Percentiles rank a stretch among this genome's conserved stretches.
These are phyloP conservation scores for Saccharomyces hybrid DNA, from an alignment of 1,139 yeast genomes.

Conservation along the genomic window DNA sequence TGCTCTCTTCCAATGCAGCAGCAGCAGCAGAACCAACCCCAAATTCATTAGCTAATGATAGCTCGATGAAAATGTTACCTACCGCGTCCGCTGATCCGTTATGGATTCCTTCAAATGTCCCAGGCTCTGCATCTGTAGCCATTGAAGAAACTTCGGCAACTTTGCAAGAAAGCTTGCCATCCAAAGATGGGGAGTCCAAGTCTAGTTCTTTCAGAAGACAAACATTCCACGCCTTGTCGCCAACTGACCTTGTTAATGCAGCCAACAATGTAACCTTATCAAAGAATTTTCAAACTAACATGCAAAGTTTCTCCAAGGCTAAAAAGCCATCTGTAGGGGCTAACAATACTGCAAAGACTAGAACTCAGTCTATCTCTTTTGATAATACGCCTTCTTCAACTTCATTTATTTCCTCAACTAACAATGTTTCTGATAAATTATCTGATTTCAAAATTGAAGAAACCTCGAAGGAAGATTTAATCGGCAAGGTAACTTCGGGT, in stretches of 20 bases:
- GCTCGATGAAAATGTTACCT: not conserved
- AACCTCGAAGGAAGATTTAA: conserved; percentile 4
- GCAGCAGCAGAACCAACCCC: not conserved
- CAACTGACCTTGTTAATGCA: conserved; percentile 31
- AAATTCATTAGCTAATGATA: conserved; percentile 1
- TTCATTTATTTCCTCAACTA: conserved; percentile 11
- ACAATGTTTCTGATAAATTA: conserved; percentile 1
- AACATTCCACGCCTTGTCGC: conserved; percentile 36
- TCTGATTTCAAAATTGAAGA: conserved; percentile 4
- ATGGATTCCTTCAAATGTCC: conserved; percentile 9
- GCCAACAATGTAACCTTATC: conserved; percentile 10
- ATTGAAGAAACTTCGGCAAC: conserved; percentile 8
- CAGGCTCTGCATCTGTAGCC: conserved; percentile 2
- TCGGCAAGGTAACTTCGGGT: not conserved
- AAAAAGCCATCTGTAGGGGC: conserved; percentile 2
- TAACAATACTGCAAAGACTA: conserved; percentile 10
- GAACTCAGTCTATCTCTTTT: conserved; percentile 28
- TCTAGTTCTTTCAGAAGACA: conserved; percentile 32
- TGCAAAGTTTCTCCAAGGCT: not conserved
- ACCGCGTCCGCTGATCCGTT: conserved; percentile 11
- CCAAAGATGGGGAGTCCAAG: conserved; percentile 12
- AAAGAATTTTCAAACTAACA: not conserved
- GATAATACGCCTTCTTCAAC: conserved; percentile 17
- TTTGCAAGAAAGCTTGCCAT: conserved; percentile 7
- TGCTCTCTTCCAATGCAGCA: conserved; percentile 1